These are phyloP conservation scores for Chenopodium suecicum DNA, from an alignment of 148 eudicot genomes.

Conservation along the genomic window DNA sequence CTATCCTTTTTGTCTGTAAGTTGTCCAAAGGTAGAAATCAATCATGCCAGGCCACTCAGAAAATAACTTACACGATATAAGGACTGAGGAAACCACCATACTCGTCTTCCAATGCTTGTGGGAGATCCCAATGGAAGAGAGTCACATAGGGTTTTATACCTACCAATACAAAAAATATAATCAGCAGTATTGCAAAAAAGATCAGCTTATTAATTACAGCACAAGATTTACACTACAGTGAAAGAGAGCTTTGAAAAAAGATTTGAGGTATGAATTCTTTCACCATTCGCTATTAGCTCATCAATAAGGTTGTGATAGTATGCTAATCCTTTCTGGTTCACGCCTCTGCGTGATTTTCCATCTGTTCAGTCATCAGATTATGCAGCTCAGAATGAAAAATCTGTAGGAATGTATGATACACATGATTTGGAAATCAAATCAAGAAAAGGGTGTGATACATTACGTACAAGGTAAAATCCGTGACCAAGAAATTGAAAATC, in stretches of 20 bases:
- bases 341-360: conserved; percentile 38
- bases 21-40: no score
- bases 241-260: no score
- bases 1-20: no score
- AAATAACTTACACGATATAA: conserved; percentile 26
- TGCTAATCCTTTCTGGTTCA: conserved; percentile 30
- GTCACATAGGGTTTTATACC: conserved; percentile 42
- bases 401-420: no score
- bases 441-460: no score
- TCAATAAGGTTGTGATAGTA: conserved; percentile 42
- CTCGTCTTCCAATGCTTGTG: conserved; percentile 35
- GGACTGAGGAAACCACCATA: conserved; percentile 48
- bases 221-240: no score
- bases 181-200: no score
- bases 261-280: not conserved
- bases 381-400: no score
- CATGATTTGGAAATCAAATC: no score
- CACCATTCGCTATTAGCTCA: conserved; percentile 30
- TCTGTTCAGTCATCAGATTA: conserved; percentile 16
- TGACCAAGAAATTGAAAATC: conserved; percentile 49
- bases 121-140: conserved; percentile 50
- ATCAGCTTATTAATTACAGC: no score
- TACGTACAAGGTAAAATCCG: conserved; percentile 23
- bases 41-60: no score
- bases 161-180: not conserved